Evolutionary conservation across 768 basidiomycete genomes (phyloP).

Genomic region (Boletus vermiculosoides): DNA sequence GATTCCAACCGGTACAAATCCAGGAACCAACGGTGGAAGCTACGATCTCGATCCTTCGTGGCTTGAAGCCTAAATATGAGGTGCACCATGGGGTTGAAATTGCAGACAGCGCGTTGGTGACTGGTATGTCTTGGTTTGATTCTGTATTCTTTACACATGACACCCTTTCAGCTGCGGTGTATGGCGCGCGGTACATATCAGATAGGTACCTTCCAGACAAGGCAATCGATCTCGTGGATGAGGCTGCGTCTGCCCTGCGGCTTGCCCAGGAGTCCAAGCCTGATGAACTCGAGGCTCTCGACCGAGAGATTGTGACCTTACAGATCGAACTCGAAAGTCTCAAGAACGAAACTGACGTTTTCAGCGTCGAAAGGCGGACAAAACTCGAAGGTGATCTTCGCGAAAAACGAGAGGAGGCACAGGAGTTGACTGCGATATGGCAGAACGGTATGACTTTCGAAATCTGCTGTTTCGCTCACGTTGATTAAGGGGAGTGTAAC

Average conservation of each 20-base stretch:
- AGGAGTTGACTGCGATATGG: slow-evolving; percentile 65
- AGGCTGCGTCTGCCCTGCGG: slow-evolving; percentile 83
- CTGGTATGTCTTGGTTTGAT: slow-evolving; percentile 44
- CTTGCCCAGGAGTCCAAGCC: slow-evolving; percentile 90
- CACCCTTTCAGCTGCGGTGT: slow-evolving; percentile 64
- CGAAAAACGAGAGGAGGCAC: slow-evolving; percentile 61
- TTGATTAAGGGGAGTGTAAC: not conserved
- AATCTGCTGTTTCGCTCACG: not conserved
- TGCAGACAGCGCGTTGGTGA: slow-evolving; percentile 83
- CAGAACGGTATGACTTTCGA: slow-evolving; percentile 49
- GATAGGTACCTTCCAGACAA: slow-evolving; percentile 90
- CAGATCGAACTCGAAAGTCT: slow-evolving; percentile 89
- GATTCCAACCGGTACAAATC: slow-evolving; percentile 87
- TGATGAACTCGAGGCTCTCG: slow-evolving; percentile 76
- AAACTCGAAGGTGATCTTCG: slow-evolving; percentile 66
- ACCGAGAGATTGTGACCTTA: slow-evolving; percentile 80
- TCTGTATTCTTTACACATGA: not conserved
- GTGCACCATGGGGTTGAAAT: slow-evolving; percentile 95
- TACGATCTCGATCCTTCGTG: slow-evolving; percentile 84
- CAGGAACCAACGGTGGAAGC: slow-evolving; percentile 86
- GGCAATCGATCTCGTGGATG: slow-evolving; percentile 90
- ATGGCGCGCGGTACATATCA: slow-evolving; percentile 80
- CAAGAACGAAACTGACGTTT: slow-evolving; percentile 84
- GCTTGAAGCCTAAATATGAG: slow-evolving; percentile 81
- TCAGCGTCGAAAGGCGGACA: slow-evolving; percentile 69